A percentile compares a stretch with the other conserved stretches of the same genome.
phyloP scores from a whole-genome alignment of 176 grass and related monocot species.

The Juncus effusus region DNA sequence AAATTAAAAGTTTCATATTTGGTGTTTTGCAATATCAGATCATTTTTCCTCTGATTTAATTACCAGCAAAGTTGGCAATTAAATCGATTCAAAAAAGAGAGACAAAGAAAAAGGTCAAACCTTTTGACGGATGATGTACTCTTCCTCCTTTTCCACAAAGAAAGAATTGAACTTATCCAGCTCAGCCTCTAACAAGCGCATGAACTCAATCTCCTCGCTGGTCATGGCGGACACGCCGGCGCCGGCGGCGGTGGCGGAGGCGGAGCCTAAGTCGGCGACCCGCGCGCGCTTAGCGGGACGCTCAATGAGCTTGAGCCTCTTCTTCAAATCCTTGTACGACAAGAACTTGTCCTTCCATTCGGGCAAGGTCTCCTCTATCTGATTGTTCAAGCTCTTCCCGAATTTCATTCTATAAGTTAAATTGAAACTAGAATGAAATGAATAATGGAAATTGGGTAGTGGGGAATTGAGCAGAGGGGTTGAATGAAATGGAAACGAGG shows the following conservation, averaged over 20 bases:
- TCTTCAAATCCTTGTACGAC: constrained; percentile 98
- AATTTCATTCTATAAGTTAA: constrained; percentile 58
- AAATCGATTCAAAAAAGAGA: neutral
- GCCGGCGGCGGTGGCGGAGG: neutral
- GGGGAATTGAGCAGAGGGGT: constrained; percentile 26
- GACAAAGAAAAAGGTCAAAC: constrained; percentile 18
- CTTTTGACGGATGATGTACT: constrained; percentile 98
- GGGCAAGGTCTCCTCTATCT: constrained; percentile 97
- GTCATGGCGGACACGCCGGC: constrained; percentile 35
- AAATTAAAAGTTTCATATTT: too few relatives aligned
- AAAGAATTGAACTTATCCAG: constrained; percentile 91
- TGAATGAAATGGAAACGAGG: constrained; percentile 7
- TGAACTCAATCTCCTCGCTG: constrained; percentile 63
- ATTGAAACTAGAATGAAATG: neutral
- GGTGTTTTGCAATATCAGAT: too few relatives aligned
- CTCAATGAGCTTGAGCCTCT: constrained; percentile 73
- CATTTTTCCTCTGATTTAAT: too few relatives aligned
- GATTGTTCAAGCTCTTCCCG: constrained; percentile 85
- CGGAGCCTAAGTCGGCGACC: constrained; percentile 29
- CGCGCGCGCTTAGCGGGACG: constrained; percentile 46
- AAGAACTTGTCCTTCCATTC: constrained; percentile 98
- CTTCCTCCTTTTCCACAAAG: constrained; percentile 96
- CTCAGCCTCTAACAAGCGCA: constrained; percentile 72
- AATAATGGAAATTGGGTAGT: constrained; percentile 9
- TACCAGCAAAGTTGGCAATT: neutral